Conservation (phyloP, 768 basidiomycete species). For the Boletus vinaceobasis region DNA sequence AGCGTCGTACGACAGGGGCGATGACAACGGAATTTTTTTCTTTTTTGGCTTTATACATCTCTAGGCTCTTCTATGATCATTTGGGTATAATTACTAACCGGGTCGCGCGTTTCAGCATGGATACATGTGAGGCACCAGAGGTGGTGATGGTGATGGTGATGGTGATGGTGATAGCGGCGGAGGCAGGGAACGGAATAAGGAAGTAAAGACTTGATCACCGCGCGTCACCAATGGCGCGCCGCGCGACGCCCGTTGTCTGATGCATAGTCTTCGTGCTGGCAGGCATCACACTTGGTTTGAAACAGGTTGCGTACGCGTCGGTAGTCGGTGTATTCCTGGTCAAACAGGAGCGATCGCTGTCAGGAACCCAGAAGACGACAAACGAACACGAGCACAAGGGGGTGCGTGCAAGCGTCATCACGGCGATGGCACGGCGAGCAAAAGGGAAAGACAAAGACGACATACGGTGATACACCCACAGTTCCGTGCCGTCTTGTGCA, state of each 20-base stretch:
- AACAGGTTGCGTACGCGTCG: conserved; percentile 63
- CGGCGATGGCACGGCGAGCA: not conserved
- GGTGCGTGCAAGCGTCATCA: not conserved
- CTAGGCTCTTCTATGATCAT: not conserved
- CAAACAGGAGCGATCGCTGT: not conserved
- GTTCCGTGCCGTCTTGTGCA: conserved; percentile 54
- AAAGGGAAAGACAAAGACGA: not conserved
- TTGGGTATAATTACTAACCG: not conserved
- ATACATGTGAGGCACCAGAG: not conserved
- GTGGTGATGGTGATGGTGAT: not conserved
- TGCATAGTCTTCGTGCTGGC: conserved; percentile 37
- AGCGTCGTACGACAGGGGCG: not conserved
- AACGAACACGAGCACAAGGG: not conserved
- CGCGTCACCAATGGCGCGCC: conserved; percentile 20
- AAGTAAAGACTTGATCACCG: not conserved
- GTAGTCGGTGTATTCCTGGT: conserved; percentile 42
- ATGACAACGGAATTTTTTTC: not conserved
- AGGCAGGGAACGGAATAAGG: not conserved
- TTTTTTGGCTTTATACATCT: not conserved
- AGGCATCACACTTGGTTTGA: conserved; percentile 59
- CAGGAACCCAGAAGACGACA: not conserved
- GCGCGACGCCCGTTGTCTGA: conserved; percentile 34
- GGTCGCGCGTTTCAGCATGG: not conserved
- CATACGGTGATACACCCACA: conserved; percentile 52
- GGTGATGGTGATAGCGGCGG: not conserved